Evolutionary conservation across 345 rosid genomes (phyloP).

Genomic region (Conringia planisiliqua): DNA sequence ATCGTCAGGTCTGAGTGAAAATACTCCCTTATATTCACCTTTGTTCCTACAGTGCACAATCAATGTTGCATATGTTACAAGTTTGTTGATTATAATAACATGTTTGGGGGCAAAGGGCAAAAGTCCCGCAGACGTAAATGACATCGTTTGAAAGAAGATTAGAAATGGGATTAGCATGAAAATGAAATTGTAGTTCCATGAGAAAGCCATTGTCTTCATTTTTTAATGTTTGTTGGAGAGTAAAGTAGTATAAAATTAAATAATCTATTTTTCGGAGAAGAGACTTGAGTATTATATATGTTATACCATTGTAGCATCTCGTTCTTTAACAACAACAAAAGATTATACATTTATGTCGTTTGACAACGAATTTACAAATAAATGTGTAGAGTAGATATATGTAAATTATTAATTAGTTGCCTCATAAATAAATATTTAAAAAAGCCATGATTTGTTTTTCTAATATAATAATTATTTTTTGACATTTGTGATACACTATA

Average conservation of each 20-base stretch:
- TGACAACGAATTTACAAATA: too few species aligned
- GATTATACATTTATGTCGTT: too few species aligned
- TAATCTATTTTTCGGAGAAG: neutral
- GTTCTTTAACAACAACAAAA: too few species aligned
- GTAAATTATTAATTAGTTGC: too few species aligned
- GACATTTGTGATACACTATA: too few species aligned
- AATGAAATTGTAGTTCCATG: neutral
- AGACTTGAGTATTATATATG: too few species aligned
- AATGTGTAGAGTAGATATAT: too few species aligned
- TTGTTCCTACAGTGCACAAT: neutral
- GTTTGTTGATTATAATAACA: neutral
- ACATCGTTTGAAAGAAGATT: neutral
- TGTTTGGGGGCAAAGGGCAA: neutral
- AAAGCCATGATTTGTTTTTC: too few species aligned
- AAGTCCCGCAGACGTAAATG: neutral
- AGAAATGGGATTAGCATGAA: neutral
- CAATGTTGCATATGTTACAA: neutral
- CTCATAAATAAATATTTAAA: too few species aligned
- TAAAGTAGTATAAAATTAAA: neutral
- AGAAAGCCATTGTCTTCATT: neutral
- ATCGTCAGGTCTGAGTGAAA: neutral
- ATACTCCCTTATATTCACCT: neutral
- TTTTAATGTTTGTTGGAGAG: too few species aligned
- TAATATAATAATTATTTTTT: too few species aligned
- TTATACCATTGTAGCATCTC: too few species aligned